These are phyloP conservation scores for Xylaria hypoxylon DNA, from an alignment of 2,329 filamentous ascomycete genomes.

Conservation along the genomic window DNA sequence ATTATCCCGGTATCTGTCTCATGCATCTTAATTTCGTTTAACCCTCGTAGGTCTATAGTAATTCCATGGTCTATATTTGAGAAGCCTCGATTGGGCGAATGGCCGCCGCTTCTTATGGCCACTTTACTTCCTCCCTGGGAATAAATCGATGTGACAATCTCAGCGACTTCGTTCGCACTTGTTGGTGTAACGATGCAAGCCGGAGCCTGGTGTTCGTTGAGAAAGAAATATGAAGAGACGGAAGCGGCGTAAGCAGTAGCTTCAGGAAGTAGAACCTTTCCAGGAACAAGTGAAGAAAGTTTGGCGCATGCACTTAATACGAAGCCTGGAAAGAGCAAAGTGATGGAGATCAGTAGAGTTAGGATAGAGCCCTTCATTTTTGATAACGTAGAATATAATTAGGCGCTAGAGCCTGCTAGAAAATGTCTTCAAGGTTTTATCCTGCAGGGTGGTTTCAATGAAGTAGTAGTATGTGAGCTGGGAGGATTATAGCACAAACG, in stretches of 20 bases:
- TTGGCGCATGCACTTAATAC: background rate
- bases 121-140: background rate
- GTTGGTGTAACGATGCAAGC: background rate
- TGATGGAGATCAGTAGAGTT: background rate
- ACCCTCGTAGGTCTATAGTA: conserved; percentile 12
- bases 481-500: no score
- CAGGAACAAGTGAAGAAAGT: background rate
- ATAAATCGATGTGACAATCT: background rate
- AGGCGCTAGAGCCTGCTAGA: background rate
- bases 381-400: background rate
- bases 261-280: background rate
- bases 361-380: background rate
- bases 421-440: background rate
- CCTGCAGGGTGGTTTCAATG: no score
- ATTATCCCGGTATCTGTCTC: background rate
- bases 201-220: conserved; percentile 3
- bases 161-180: conserved; percentile 4
- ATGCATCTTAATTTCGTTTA: conserved; percentile 5
- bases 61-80: conserved; percentile 7
- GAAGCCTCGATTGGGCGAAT: conserved; percentile 13
- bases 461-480: no score
- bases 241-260: background rate
- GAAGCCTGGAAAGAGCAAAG: background rate
- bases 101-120: conserved; percentile 7
- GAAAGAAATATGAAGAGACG: conserved; percentile 12